phyloP scores from a whole-genome alignment of 164 flowering plant genomes.

The Tetracentron sinense region DNA sequence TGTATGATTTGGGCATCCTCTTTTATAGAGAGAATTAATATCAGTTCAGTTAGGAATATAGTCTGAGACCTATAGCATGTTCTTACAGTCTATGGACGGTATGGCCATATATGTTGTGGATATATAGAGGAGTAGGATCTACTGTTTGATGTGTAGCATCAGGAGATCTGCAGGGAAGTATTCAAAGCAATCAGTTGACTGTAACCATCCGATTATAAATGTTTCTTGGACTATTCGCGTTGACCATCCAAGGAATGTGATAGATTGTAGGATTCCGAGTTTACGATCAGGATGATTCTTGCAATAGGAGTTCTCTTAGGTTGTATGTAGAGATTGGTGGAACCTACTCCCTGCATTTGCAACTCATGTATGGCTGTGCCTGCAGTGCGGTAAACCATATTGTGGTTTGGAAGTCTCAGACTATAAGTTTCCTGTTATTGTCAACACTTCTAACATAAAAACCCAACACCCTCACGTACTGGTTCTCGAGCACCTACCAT shows the following conservation, averaged over 20 bases:
- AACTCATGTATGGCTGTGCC: neutral
- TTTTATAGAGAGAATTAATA: neutral
- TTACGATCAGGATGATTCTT: neutral
- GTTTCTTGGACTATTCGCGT: neutral
- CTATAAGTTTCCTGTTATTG: neutral
- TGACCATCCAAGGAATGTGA: neutral
- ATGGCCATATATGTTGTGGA: neutral
- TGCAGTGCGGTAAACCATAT: neutral
- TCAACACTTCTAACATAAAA: too few species aligned
- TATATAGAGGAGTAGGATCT: neutral
- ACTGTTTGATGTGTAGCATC: too few species aligned
- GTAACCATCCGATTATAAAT: neutral
- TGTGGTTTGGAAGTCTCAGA: neutral
- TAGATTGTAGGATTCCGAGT: neutral
- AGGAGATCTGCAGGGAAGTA: too few species aligned
- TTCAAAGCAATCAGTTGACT: neutral
- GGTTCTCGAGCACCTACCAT: neutral
- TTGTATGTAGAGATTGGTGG: too few species aligned
- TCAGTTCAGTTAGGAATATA: neutral
- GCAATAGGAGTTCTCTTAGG: neutral
- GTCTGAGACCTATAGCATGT: neutral
- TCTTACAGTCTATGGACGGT: neutral
- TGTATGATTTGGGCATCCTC: neutral
- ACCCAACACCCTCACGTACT: too few species aligned
- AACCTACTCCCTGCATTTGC: neutral